Conservation (phyloP, 805 yeast species). For the Wickerhamiella sorbophila region DNA sequence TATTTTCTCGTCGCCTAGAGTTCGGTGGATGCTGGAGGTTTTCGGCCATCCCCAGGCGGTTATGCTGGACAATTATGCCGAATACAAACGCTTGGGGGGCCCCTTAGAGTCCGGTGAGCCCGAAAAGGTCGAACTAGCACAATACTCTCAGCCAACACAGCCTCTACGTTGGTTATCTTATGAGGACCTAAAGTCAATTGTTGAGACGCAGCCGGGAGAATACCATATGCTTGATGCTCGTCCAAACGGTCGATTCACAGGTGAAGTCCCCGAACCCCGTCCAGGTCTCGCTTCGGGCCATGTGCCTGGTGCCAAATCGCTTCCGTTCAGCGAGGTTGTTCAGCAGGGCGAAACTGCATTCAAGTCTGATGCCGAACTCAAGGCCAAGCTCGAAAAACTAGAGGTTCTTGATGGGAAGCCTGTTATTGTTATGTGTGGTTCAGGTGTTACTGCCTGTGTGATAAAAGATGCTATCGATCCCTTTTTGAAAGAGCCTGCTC, state of each 20-base stretch:
- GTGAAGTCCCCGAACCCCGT: slow-evolving; percentile 77
- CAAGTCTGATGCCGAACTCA: slow-evolving; percentile 35
- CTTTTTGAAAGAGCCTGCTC: slow-evolving; percentile 33
- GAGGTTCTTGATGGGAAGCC: slow-evolving; percentile 36
- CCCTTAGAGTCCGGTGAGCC: slow-evolving; percentile 30
- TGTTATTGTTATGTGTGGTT: slow-evolving; percentile 82
- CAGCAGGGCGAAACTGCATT: slow-evolving; percentile 30
- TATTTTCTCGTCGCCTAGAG: slow-evolving; percentile 78
- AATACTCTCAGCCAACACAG: slow-evolving; percentile 20
- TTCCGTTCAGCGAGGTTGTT: slow-evolving; percentile 62
- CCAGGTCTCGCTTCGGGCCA: slow-evolving; percentile 84
- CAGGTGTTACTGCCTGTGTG: slow-evolving; percentile 91
- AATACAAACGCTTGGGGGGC: slow-evolving; percentile 34
- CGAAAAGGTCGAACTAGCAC: slow-evolving; percentile 10
- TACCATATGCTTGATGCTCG: slow-evolving; percentile 72
- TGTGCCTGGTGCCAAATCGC: slow-evolving; percentile 60
- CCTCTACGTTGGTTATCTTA: slow-evolving; percentile 29
- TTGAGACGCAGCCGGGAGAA: slow-evolving; percentile 28
- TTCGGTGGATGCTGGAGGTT: slow-evolving; percentile 75
- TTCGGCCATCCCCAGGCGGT: slow-evolving; percentile 63
- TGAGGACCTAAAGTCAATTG: slow-evolving; percentile 52
- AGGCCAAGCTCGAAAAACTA: slow-evolving; percentile 32
- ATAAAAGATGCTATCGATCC: slow-evolving; percentile 58
- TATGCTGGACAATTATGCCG: slow-evolving; percentile 54
- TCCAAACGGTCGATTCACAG: slow-evolving; percentile 57